Conservation (phyloP, 345 rosid species). For the Euphorbia pulcherrima region DNA sequence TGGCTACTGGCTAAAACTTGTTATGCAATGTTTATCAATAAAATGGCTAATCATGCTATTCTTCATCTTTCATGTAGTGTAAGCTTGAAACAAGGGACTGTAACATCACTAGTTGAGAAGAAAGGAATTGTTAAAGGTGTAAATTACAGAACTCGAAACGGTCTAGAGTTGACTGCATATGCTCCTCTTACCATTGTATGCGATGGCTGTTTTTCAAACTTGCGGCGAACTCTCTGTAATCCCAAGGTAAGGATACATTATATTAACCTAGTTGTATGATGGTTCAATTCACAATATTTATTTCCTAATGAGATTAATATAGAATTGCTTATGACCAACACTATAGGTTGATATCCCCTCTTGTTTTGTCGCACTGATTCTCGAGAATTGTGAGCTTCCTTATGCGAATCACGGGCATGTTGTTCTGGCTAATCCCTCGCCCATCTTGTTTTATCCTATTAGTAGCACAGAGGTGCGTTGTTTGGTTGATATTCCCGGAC, state of each 20-base stretch:
- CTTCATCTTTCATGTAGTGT: conserved; percentile 37
- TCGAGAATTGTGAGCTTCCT: conserved; percentile 61
- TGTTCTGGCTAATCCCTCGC: conserved; percentile 55
- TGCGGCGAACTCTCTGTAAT: conserved; percentile 70
- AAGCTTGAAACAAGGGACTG: conserved; percentile 67
- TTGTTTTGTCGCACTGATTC: conserved; percentile 52
- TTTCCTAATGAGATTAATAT: neutral
- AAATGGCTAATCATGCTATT: neutral
- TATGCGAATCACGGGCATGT: conserved; percentile 50
- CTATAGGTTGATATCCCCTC: conserved; percentile 59
- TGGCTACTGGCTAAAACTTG: neutral
- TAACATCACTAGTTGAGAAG: conserved; percentile 60
- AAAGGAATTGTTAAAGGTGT: conserved; percentile 69
- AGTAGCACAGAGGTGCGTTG: conserved; percentile 64
- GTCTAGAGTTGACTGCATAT: conserved; percentile 44
- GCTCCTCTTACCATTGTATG: conserved; percentile 75
- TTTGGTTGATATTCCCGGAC: conserved; percentile 63
- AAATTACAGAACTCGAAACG: conserved; percentile 63
- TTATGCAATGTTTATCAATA: neutral
- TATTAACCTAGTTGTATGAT: neutral
- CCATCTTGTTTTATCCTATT: conserved; percentile 55
- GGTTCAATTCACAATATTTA: neutral
- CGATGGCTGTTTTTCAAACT: conserved; percentile 76
- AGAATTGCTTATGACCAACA: neutral
- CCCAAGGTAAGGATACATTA: conserved; percentile 41